Evolutionary conservation across 2,329 filamentous ascomycete genomes (phyloP), one percentile per base, ranked within the genome.

Genomic region (Colletotrichum sp.): DNA sequence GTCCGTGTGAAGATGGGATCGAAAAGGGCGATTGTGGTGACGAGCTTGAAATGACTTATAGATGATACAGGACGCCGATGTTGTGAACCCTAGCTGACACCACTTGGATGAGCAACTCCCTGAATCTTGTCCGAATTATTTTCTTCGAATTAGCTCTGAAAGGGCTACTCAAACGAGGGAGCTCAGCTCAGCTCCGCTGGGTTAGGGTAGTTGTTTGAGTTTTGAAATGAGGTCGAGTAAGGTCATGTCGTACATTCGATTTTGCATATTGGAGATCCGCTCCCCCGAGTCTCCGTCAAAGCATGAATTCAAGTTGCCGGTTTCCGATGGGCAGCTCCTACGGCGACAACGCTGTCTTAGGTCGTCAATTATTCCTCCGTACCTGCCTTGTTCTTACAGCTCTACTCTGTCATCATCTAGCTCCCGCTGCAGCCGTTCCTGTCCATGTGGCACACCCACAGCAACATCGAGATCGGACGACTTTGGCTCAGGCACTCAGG

Each of bases 371-470:
- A 52, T 52, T 52, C 43, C 43, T 52, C 43, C 43, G 43, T 52
- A 52, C 43, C 43, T 52, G 43, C 43, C 43, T 21, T 21, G 43
- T 21, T 13, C n/a, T 21, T 7, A 52, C 43, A 34, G 43, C 30
- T 18, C 18, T 52, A 18, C 10, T 34, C 61, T 63, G 39, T 28
- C 73, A 60, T 69, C 15, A 43, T 55, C 21, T 68, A 68, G 43
- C 60, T 52, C 59, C 75, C 55, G 26, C 55, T 12, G 52, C 61
- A 8, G 15, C 67, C 2, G 59, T 77, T 10, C 71, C 78, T 81
- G 57, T 79, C 82, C 7, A 82, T 82, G 1, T 77, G 80, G 77
- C 71, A 73, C 43, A 60, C 74, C 55, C 24, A 36, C 21, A 30
- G 59, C 43, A 32, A 26, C 2, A 12, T 26, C 18, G 32, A 32